These are phyloP conservation scores for Podospora comata DNA, from an alignment of 495 filamentous ascomycete genomes.

Conservation along the genomic window DNA sequence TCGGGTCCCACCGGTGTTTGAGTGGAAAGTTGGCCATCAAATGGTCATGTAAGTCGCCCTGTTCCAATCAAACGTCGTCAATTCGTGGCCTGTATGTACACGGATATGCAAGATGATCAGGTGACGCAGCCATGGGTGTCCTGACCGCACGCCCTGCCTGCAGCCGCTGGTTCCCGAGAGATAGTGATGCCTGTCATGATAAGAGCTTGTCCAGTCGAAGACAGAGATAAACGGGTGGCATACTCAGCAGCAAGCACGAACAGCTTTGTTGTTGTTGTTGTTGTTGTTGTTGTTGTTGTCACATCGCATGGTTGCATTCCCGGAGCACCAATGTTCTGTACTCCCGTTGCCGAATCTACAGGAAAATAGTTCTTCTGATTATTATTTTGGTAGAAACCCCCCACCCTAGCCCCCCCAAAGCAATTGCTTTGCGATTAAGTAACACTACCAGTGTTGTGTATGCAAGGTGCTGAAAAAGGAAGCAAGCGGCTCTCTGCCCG, in stretches of 20 bases:
- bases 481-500: conserved; percentile 26
- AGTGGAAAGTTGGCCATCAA: neutral
- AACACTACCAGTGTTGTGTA: conserved; percentile 12
- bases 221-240: conserved; percentile 11
- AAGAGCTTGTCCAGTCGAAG: conserved; percentile 11
- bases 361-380: neutral
- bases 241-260: conserved; percentile 9
- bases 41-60: conserved; percentile 2
- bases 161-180: conserved; percentile 4
- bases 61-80: conserved; percentile 6
- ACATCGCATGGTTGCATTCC: conserved; percentile 3
- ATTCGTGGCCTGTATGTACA: conserved; percentile 16
- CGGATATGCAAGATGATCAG: conserved; percentile 33
- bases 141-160: neutral
- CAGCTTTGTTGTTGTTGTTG: neutral
- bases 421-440: conserved; percentile 13
- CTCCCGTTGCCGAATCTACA: neutral
- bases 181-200: conserved; percentile 16
- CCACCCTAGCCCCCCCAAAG: conserved; percentile 7
- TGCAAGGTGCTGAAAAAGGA: conserved; percentile 30
- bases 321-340: neutral
- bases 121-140: conserved; percentile 25
- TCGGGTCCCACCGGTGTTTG: neutral
- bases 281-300: conserved; percentile 6
- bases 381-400: neutral